These are phyloP conservation scores for Fibroporia radiculosa DNA, from an alignment of 768 basidiomycete species.

Conservation along the genomic window DNA sequence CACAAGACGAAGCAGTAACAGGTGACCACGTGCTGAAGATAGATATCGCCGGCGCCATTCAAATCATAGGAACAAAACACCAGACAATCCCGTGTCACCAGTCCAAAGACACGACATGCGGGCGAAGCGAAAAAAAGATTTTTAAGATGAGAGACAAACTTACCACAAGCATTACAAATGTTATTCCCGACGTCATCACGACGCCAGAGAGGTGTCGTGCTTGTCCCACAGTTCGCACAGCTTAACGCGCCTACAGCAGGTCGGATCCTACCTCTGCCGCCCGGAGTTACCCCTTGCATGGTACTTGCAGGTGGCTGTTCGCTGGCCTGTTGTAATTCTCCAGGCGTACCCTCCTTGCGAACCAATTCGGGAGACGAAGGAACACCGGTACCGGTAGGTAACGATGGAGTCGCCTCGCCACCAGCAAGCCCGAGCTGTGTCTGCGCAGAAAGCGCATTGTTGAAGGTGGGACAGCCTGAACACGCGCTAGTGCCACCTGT, in stretches of 20 bases:
- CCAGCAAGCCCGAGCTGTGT: slow-evolving; percentile 18
- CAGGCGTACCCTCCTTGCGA: not conserved
- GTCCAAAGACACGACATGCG: not conserved
- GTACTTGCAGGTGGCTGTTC: not conserved
- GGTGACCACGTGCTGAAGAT: not conserved
- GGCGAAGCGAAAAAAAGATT: slow-evolving; percentile 16
- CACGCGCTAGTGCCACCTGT: slow-evolving; percentile 92
- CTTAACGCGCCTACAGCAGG: slow-evolving; percentile 63
- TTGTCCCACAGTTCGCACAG: slow-evolving; percentile 86
- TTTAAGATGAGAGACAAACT: slow-evolving; percentile 27
- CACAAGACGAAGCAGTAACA: not conserved
- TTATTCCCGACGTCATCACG: slow-evolving; percentile 88
- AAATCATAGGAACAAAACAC: too few relatives aligned
- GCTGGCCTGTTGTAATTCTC: not conserved
- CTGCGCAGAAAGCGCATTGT: slow-evolving; percentile 48
- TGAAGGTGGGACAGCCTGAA: slow-evolving; percentile 93
- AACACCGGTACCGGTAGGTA: not conserved
- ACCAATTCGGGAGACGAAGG: not conserved
- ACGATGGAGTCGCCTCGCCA: slow-evolving; percentile 18
- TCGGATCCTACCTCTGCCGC: slow-evolving; percentile 17
- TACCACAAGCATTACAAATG: slow-evolving; percentile 93
- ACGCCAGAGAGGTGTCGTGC: slow-evolving; percentile 86
- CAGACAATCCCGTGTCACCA: not conserved
- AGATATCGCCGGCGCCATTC: too few relatives aligned
- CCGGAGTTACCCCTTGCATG: not conserved